phyloP scores from a whole-genome alignment of 2,329 filamentous ascomycete genomes.

The Clonostachys solani region DNA sequence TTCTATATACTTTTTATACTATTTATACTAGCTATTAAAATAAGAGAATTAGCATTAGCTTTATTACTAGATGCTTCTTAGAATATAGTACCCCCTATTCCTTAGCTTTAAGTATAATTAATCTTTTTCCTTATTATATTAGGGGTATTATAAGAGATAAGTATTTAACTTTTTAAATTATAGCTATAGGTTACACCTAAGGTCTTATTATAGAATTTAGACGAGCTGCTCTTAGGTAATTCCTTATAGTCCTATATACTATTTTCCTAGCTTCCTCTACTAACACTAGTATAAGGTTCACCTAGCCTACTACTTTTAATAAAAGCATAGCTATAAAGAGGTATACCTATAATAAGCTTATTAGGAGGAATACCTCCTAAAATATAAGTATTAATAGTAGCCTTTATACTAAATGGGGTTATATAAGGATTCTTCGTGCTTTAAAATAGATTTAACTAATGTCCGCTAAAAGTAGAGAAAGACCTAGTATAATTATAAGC shows the following conservation, averaged over 20 bases:
- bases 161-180: slow-evolving; percentile 50
- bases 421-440: too few relatives aligned
- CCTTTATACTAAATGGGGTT: slow-evolving; percentile 21
- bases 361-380: slow-evolving; percentile 52
- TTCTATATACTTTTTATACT: slow-evolving; percentile 27
- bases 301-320: too few relatives aligned
- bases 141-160: slow-evolving; percentile 71
- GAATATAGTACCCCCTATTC: slow-evolving; percentile 77
- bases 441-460: slow-evolving; percentile 10
- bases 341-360: slow-evolving; percentile 73
- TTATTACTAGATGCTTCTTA: slow-evolving; percentile 57
- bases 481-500: slow-evolving; percentile 40
- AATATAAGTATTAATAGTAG: slow-evolving; percentile 63
- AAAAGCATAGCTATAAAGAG: too few relatives aligned
- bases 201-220: slow-evolving; percentile 52
- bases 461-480: too few relatives aligned
- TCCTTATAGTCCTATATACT: slow-evolving; percentile 55
- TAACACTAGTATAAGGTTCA: too few relatives aligned
- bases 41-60: too few relatives aligned
- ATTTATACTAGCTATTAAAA: too few relatives aligned
- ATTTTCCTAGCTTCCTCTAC: too few relatives aligned
- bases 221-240: slow-evolving; percentile 58
- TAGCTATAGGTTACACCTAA: slow-evolving; percentile 68
- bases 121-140: slow-evolving; percentile 59
- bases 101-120: slow-evolving; percentile 54